These are phyloP conservation scores for Talaromyces stipitatus DNA, from an alignment of 495 filamentous ascomycete genomes.

Conservation along the genomic window DNA sequence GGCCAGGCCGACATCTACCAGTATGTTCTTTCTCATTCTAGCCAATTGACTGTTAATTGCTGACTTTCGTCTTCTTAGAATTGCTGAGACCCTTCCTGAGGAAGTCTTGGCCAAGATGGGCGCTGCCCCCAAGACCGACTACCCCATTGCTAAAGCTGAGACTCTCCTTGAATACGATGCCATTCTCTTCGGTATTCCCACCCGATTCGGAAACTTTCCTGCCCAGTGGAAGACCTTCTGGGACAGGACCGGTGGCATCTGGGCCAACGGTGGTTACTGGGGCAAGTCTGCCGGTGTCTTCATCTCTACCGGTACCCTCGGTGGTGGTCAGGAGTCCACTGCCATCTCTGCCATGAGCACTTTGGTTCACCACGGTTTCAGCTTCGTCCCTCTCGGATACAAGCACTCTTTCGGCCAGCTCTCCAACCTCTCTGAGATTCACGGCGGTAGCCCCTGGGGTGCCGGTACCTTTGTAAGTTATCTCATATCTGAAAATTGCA, in stretches of 20 bases:
- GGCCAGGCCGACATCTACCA: constrained; percentile 74
- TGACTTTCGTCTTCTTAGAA: constrained; percentile 33
- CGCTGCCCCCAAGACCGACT: constrained; percentile 67
- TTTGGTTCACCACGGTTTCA: constrained; percentile 85
- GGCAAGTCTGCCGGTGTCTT: constrained; percentile 94
- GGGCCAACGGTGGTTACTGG: constrained; percentile 64
- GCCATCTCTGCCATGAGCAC: constrained; percentile 78
- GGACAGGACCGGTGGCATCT: constrained; percentile 73
- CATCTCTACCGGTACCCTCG: constrained; percentile 70
- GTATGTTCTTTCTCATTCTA: constrained; percentile 33
- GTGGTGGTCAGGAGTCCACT: constrained; percentile 93
- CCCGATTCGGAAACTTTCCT: constrained; percentile 97
- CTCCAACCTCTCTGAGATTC: constrained; percentile 63
- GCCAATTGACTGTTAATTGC: neutral
- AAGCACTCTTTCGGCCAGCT: constrained; percentile 65
- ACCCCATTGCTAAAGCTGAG: constrained; percentile 60
- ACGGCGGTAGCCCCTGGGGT: constrained; percentile 87
- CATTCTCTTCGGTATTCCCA: constrained; percentile 93
- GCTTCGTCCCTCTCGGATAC: constrained; percentile 93
- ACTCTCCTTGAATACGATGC: constrained; percentile 75
- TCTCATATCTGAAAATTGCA: neutral
- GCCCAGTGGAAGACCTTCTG: constrained; percentile 93
- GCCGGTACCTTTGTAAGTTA: constrained; percentile 78
- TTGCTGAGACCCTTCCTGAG: constrained; percentile 76
- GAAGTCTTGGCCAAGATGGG: constrained; percentile 85